Base-by-base conservation (phyloP, 2,329 filamentous ascomycete species). In the Coleophoma cylindrospora region DNA sequence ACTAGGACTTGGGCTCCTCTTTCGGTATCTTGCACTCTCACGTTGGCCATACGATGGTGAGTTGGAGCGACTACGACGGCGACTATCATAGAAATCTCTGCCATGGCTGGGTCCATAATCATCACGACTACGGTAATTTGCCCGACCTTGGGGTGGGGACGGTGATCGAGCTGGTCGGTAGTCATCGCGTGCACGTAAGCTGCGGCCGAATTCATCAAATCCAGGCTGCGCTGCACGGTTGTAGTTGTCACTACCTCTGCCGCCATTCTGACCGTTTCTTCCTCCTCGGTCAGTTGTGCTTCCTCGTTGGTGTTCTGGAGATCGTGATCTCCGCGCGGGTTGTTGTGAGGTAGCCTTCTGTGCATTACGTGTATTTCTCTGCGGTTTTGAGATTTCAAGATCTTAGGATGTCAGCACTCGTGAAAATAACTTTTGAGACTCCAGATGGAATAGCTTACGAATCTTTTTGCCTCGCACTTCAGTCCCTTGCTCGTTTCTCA, bases 401-500 rank as follows among this genome's bases (percentile, higher is more conserved):
- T 96, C 90, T 94, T 54, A 4, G 40, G 40, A 33, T 15, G 58
- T 73, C 55, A 74, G 68, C 49, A 45, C 14, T 33, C 9, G 36
- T 27, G 40, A 15, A 34, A 38, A 33, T 2, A 60, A 38, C 27
- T 27, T 5, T 27, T 34, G 13, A 15, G 38, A 40, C 10, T 32
- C n/a, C 21, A 11, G 41, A 43, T 21, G 50, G 33, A 57, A 41
- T 12, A 12, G 75, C 91, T 81, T 74, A 96, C 92, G 91, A 65
- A 97, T 95, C 66, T 91, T 91, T 57, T 91, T 86, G n/a, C 91
- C 92, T 63, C 89, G 82, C 36, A 97, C 83, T 56, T 90, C 81
- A 38, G 83, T 80, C 10, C 89, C 90, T 68, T 97, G 89, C 54
- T 96, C 83, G 34, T 78, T 77, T 34, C 87, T 76, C 59, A 97